Evolutionary conservation across 371 early-diverging fungal species (phyloP).

Genomic region (Mortierella sp.): DNA sequence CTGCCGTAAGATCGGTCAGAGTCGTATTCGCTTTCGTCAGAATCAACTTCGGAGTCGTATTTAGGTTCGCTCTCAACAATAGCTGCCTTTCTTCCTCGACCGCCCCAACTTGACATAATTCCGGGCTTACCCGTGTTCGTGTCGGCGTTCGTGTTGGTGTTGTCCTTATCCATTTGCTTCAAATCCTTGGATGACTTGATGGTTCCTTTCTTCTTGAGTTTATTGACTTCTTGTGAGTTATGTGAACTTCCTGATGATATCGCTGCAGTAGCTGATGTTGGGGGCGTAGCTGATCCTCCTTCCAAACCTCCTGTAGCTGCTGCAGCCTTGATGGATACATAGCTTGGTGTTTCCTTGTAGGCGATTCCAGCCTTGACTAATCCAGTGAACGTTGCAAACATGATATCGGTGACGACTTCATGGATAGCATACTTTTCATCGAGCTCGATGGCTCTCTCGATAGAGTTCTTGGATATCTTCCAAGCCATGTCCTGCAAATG

Average conservation of each 20-base stretch:
- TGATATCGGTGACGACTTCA: constrained; percentile 63
- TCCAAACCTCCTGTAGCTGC: constrained; percentile 3
- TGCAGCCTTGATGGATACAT: constrained; percentile 33
- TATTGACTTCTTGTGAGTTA: constrained; percentile 23
- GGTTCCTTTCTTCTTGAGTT: constrained; percentile 11
- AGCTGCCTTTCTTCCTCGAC: neutral
- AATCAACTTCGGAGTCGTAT: constrained; percentile 21
- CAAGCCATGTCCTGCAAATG: constrained; percentile 66
- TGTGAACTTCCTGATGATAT: constrained; percentile 7
- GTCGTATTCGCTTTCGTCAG: constrained; percentile 7
- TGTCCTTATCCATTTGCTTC: constrained; percentile 1
- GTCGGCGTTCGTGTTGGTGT: neutral
- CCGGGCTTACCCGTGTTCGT: neutral
- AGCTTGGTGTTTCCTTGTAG: constrained; percentile 69
- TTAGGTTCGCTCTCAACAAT: constrained; percentile 11
- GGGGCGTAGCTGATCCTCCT: neutral
- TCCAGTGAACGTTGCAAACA: constrained; percentile 66
- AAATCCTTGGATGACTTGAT: constrained; percentile 12
- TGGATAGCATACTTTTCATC: constrained; percentile 72
- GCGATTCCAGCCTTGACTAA: constrained; percentile 72
- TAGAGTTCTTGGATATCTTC: constrained; percentile 61
- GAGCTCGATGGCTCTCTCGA: constrained; percentile 66
- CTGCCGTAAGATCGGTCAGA: neutral
- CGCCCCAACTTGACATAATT: neutral
- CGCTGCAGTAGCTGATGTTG: neutral